These are phyloP conservation scores for Wickerhamomyces sp. DNA, from an alignment of 1,139 yeast species.

Conservation along the genomic window DNA sequence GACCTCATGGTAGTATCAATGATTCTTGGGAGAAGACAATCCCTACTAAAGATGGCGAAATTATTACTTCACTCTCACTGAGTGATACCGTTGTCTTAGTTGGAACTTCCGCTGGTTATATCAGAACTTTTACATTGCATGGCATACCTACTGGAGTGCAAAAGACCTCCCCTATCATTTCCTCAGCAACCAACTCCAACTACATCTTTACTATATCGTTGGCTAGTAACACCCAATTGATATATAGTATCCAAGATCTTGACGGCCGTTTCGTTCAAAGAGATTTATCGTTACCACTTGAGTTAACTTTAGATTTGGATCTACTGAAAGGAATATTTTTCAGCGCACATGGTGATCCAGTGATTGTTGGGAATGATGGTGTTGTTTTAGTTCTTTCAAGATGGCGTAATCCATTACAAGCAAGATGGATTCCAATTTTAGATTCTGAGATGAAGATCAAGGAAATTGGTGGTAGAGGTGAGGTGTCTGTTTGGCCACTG, in stretches of 20 bases:
- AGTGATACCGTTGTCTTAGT: slow-evolving; percentile 44
- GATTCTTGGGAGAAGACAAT: slow-evolving; percentile 38
- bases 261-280: slow-evolving; percentile 35
- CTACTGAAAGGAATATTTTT: slow-evolving; percentile 66
- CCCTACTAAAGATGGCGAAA: slow-evolving; percentile 38
- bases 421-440: slow-evolving; percentile 85
- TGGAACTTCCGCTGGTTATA: slow-evolving; percentile 53
- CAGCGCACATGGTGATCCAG: slow-evolving; percentile 84
- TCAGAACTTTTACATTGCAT: slow-evolving; percentile 47
- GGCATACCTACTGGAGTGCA: slow-evolving; percentile 54
- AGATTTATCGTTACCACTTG: slow-evolving; percentile 31
- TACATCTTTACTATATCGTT: slow-evolving; percentile 40
- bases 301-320: slow-evolving; percentile 19
- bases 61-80: slow-evolving; percentile 46
- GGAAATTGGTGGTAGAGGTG: slow-evolving; percentile 47
- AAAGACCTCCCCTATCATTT: slow-evolving; percentile 49
- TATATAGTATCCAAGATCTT: slow-evolving; percentile 32
- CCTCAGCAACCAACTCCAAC: slow-evolving; percentile 46
- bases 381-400: slow-evolving; percentile 61
- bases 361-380: slow-evolving; percentile 75
- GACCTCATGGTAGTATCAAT: slow-evolving; percentile 34
- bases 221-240: slow-evolving; percentile 30
- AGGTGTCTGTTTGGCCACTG: slow-evolving; percentile 78
- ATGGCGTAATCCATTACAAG: slow-evolving; percentile 76
- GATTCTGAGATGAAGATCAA: slow-evolving; percentile 54